A percentile compares a stretch with the other conserved stretches of the same genome.
Evolutionary conservation across 2,329 filamentous ascomycete species (phyloP).

Genomic region (Sporothrix pallida): DNA sequence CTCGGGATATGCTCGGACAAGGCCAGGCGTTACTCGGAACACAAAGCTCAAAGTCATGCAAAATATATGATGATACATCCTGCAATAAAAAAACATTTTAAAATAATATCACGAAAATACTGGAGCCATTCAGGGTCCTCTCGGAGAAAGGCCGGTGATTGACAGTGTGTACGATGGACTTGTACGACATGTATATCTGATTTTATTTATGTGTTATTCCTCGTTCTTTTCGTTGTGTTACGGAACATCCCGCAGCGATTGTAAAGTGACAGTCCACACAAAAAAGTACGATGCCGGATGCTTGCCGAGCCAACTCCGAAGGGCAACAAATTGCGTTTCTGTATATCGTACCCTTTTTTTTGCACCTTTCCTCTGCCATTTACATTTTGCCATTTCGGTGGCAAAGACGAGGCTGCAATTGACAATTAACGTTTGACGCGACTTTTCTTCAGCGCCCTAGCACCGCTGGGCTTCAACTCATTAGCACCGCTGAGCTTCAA

Average conservation of each 20-base stretch:
- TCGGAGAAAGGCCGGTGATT: not conserved
- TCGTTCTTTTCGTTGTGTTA: not conserved
- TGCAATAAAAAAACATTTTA: not conserved
- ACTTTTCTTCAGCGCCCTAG: not conserved
- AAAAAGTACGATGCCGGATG: not conserved
- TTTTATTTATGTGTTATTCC: not conserved
- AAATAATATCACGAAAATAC: not conserved
- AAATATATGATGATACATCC: not conserved
- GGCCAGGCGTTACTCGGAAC: slow-evolving; percentile 16
- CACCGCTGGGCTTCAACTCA: not conserved
- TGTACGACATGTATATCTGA: not conserved
- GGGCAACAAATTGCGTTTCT: not conserved
- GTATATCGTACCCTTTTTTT: not conserved
- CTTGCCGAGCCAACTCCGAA: slow-evolving; percentile 24
- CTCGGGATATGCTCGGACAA: slow-evolving; percentile 26
- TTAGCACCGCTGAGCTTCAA: not conserved
- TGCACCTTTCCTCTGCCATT: too few relatives aligned
- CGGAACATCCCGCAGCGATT: not conserved
- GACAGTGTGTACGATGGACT: not conserved
- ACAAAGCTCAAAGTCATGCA: slow-evolving; percentile 14
- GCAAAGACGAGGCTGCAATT: slow-evolving; percentile 3
- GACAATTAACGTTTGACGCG: too few relatives aligned
- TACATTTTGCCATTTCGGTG: not conserved
- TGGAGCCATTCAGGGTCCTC: not conserved
- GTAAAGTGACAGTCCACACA: not conserved